phyloP scores from a whole-genome alignment of 495 filamentous ascomycete genomes.

The Penicillium mononematosum region DNA sequence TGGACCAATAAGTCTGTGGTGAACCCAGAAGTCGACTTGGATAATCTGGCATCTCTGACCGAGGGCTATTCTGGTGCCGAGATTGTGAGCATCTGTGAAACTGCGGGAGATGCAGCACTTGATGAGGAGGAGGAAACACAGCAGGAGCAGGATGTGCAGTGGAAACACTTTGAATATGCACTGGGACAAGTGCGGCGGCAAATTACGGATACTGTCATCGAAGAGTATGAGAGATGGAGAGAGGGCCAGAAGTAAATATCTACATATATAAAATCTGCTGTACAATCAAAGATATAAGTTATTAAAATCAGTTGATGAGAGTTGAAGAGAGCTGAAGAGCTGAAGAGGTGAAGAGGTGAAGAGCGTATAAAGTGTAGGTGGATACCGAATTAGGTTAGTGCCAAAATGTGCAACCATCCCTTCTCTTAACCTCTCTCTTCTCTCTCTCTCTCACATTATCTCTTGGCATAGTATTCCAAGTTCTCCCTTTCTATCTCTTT shows the following conservation, averaged over 20 bases:
- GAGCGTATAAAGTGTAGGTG: conserved; percentile 10
- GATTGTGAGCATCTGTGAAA: conserved; percentile 75
- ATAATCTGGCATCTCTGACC: conserved; percentile 62
- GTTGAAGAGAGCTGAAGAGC: background rate
- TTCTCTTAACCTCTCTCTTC: background rate
- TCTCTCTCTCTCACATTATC: background rate
- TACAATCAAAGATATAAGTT: background rate
- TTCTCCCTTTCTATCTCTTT: background rate
- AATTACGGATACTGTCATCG: conserved; percentile 64
- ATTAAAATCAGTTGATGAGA: background rate
- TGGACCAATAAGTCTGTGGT: conserved; percentile 59
- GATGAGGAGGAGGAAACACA: conserved; percentile 51
- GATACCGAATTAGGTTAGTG: conserved; percentile 22
- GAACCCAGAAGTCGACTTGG: conserved; percentile 63
- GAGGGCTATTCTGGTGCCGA: conserved; percentile 90
- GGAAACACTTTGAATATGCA: conserved; percentile 64
- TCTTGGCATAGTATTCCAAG: background rate
- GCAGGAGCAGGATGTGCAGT: conserved; percentile 50
- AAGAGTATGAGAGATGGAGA: conserved; percentile 66
- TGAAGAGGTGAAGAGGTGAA: background rate
- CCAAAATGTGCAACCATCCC: background rate
- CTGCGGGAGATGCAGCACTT: conserved; percentile 59
- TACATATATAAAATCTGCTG: background rate
- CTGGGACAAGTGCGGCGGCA: conserved; percentile 61
- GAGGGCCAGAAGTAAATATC: conserved; percentile 27